Percentiles rank a stretch among this genome's conserved stretches.
These are phyloP conservation scores for Monoraphidium neglectum DNA, from an alignment of 139 green algal species.

Conservation along the genomic window DNA sequence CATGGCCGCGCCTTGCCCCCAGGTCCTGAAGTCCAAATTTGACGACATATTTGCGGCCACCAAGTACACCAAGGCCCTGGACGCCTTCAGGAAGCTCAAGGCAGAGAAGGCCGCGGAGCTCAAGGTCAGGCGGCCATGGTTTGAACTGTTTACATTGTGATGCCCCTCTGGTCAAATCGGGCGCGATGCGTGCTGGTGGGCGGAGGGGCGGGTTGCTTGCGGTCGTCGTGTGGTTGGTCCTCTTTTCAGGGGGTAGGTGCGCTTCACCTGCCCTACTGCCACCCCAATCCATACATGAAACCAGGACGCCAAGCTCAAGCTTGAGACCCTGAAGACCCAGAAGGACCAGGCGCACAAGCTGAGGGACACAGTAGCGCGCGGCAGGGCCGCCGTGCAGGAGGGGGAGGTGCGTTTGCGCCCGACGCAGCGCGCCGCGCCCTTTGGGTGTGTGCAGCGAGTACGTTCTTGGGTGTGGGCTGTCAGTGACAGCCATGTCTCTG, in stretches of 20 bases:
- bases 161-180: no score
- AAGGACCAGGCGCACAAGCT: slow-evolving; percentile 36
- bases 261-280: no score
- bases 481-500: no score
- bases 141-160: background rate
- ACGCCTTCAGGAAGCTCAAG: slow-evolving; percentile 86
- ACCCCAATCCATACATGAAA: no score
- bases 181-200: background rate
- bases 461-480: no score
- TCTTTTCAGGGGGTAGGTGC: no score
- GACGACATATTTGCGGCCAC: slow-evolving; percentile 98
- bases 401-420: background rate
- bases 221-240: slow-evolving; percentile 4
- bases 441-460: no score
- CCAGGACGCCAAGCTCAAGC: slow-evolving; percentile 67
- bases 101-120: slow-evolving; percentile 70
- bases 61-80: slow-evolving; percentile 94
- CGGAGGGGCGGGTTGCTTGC: background rate
- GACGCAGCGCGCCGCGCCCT: background rate
- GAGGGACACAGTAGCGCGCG: background rate
- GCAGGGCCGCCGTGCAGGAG: background rate
- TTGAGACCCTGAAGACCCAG: slow-evolving; percentile 75
- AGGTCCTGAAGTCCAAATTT: slow-evolving; percentile 96
- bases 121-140: slow-evolving; percentile 48
- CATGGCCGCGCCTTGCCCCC: background rate